Evolutionary conservation across 805 yeast genomes (phyloP).

Genomic region (Lachancea nothofagi): DNA sequence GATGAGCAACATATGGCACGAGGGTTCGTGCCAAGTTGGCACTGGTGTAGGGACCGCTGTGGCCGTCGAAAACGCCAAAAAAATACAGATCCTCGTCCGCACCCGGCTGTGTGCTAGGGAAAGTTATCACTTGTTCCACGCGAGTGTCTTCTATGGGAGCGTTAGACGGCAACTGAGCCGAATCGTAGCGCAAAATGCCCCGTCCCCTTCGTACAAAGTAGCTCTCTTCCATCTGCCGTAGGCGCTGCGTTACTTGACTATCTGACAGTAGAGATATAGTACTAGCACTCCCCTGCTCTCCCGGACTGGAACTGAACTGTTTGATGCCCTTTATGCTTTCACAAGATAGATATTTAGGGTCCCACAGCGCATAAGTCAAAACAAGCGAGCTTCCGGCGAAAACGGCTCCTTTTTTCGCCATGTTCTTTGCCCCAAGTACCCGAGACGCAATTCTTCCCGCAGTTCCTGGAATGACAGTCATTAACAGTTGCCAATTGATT

Average conservation of each 20-base stretch:
- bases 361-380: constrained; percentile 9
- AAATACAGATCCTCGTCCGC: constrained; percentile 71
- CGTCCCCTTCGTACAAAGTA: constrained; percentile 74
- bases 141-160: constrained; percentile 94
- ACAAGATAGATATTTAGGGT: constrained; percentile 14
- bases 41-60: constrained; percentile 93
- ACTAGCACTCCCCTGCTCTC: neutral
- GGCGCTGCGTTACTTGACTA: constrained; percentile 61
- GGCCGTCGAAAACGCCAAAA: constrained; percentile 96
- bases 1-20: constrained; percentile 69
- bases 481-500: neutral
- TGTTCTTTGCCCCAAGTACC: neutral
- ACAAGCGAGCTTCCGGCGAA: constrained; percentile 5
- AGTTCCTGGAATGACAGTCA: neutral
- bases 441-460: neutral
- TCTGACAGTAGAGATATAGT: constrained; percentile 49
- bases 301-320: constrained; percentile 16
- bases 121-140: constrained; percentile 72
- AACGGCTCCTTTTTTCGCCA: constrained; percentile 1
- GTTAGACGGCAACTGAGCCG: constrained; percentile 84
- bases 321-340: constrained; percentile 27
- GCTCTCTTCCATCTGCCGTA: constrained; percentile 74
- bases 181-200: constrained; percentile 84
- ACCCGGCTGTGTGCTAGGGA: constrained; percentile 46
- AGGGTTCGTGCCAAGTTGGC: constrained; percentile 77